Conservation (phyloP, 2,329 filamentous ascomycete species). For the Stylonectria norvegica region DNA sequence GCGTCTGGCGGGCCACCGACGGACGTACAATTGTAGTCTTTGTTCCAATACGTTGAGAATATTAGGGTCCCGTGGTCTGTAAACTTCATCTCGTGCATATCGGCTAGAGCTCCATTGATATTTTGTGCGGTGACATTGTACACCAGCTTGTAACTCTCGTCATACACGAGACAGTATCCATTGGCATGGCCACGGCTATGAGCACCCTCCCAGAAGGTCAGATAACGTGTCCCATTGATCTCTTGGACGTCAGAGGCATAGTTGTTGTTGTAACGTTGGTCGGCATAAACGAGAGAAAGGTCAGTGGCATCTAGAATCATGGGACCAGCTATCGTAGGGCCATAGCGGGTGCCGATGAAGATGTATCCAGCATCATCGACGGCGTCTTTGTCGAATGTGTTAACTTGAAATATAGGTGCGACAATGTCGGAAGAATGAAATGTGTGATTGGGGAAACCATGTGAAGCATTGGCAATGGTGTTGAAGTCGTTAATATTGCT, state of each 20-base stretch:
- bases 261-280: slow-evolving; percentile 29
- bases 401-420: slow-evolving; percentile 35
- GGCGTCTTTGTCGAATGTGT: slow-evolving; percentile 25
- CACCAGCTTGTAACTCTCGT: slow-evolving; percentile 35
- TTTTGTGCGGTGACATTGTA: slow-evolving; percentile 38
- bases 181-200: slow-evolving; percentile 27
- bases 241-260: slow-evolving; percentile 28
- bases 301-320: slow-evolving; percentile 35
- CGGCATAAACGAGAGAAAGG: slow-evolving; percentile 37
- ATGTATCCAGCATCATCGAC: slow-evolving; percentile 31
- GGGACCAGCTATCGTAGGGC: slow-evolving; percentile 26
- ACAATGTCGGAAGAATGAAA: slow-evolving; percentile 33
- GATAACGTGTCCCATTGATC: slow-evolving; percentile 29
- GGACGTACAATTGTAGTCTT: slow-evolving; percentile 28
- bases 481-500: slow-evolving; percentile 28
- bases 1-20: slow-evolving; percentile 31
- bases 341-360: slow-evolving; percentile 30
- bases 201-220: slow-evolving; percentile 36
- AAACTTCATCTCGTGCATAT: slow-evolving; percentile 44
- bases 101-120: slow-evolving; percentile 30
- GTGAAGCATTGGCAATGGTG: slow-evolving; percentile 20
- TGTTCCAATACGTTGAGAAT: slow-evolving; percentile 39
- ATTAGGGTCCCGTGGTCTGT: slow-evolving; percentile 40
- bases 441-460: slow-evolving; percentile 30
- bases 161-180: slow-evolving; percentile 31